Evolutionary conservation across 2,329 filamentous ascomycete genomes (phyloP).

Genomic region (Epichloe elymi): DNA sequence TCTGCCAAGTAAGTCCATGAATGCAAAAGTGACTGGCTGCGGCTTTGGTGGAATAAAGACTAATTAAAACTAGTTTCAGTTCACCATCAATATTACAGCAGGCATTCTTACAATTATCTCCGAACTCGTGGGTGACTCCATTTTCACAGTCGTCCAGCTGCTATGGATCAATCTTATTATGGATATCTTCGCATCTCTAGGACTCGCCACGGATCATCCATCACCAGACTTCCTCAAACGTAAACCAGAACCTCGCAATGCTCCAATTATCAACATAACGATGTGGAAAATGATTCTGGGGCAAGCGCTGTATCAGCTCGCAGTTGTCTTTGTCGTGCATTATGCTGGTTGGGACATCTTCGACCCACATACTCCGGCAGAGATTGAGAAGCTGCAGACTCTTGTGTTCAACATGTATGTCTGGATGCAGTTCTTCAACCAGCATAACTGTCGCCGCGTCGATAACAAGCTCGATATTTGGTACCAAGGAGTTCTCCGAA

Average conservation of each 20-base stretch:
- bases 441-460: constrained; percentile 64
- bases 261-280: constrained; percentile 56
- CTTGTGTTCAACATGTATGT: constrained; percentile 78
- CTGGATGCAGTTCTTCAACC: constrained; percentile 85
- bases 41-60: background rate
- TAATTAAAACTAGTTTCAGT: constrained; percentile 33
- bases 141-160: constrained; percentile 50
- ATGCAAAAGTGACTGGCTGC: background rate
- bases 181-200: constrained; percentile 55
- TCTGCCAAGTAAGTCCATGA: constrained; percentile 34
- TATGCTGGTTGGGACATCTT: constrained; percentile 47
- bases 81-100: constrained; percentile 58
- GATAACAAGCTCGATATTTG: constrained; percentile 71
- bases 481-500: constrained; percentile 61
- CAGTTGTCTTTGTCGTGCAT: constrained; percentile 43
- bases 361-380: constrained; percentile 29
- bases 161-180: constrained; percentile 59
- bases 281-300: constrained; percentile 92
- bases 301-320: constrained; percentile 64
- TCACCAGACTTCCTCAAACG: constrained; percentile 42
- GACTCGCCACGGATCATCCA: constrained; percentile 48
- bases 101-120: constrained; percentile 51
- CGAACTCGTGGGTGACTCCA: constrained; percentile 40
- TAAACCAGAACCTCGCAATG: constrained; percentile 62
- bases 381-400: constrained; percentile 35